Conservation (phyloP, 495 filamentous ascomycete species). For the Hypoxylon fuscum region DNA sequence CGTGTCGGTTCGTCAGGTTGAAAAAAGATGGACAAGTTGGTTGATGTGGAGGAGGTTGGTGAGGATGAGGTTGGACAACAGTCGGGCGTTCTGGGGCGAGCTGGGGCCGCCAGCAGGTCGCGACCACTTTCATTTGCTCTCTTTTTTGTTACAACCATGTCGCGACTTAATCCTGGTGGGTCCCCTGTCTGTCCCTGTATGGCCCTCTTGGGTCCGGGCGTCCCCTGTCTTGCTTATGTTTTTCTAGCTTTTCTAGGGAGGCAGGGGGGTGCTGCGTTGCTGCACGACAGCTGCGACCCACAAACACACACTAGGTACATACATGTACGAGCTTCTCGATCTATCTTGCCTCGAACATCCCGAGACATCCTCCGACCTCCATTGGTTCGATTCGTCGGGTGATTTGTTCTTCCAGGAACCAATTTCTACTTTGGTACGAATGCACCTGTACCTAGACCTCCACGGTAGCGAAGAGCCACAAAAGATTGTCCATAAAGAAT, state of each 20-base stretch:
- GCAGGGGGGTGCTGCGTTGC: constrained; percentile 22
- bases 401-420: constrained; percentile 21
- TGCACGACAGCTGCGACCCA: constrained; percentile 43
- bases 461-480: constrained; percentile 4
- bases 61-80: constrained; percentile 40
- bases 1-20: constrained; percentile 27
- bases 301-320: constrained; percentile 18
- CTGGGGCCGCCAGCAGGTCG: constrained; percentile 34
- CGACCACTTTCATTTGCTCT: constrained; percentile 18
- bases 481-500: not conserved
- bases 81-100: too few species aligned
- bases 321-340: constrained; percentile 21
- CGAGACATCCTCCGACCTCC: constrained; percentile 3
- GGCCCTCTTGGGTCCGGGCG: too few species aligned
- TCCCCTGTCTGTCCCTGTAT: too few species aligned
- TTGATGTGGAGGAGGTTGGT: constrained; percentile 44
- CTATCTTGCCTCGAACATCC: constrained; percentile 7
- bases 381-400: constrained; percentile 32
- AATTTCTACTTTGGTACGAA: constrained; percentile 18
- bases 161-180: constrained; percentile 33
- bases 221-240: too few species aligned
- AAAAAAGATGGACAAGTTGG: constrained; percentile 29
- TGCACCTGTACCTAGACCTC: constrained; percentile 9
- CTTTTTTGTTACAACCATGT: constrained; percentile 3
- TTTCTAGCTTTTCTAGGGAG: not conserved